Base-by-base conservation (phyloP, 2,329 filamentous ascomycete genomes). In the Pseudopithomyces maydicus region DNA sequence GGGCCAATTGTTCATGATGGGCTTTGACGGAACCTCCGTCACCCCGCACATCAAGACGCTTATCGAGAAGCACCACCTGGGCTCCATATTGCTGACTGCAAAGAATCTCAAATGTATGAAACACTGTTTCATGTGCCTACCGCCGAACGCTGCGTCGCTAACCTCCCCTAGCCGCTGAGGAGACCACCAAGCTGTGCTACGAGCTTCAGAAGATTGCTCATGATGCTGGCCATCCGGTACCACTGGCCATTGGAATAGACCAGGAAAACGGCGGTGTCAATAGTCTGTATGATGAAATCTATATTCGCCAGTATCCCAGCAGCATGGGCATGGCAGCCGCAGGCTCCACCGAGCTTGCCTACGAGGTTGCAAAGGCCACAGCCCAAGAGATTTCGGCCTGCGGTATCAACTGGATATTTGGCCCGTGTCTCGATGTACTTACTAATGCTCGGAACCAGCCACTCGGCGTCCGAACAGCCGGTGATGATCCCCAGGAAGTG, bases 241-340 rank as follows among this genome's bases (percentile, higher is more conserved):
- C 95, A 2, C 80, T 99, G 17, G 82, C 96, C 53, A 97, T 99
- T 67, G 93, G 90, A 38, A 81, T 98, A 36, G 95, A 98, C 72
- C 95, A 99, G 74, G 95, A 99, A 76, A 98, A 99, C 86, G 95
- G 95, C 62, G 93, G 94, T 2, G 94, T 97, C 74, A 98, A 97
- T 79, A 97, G 92, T 77, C 84, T 98, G 2, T 97, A 96, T 70
- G 94, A 98, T 74, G 92, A 97, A 67, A 91, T 95, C 70, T 95
- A 93, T 73, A 94, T 98, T 65, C 92, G 92, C 64, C 95, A 98
- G 74, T 99, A 97, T 66, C 95, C 95, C 8, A 97, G 93, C 70
- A 91, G 94, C 61, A 98, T 99, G 94, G 94, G 93, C 12, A 84
- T 97, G 58, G 92, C 94, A n/a, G 95, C 95, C 20, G 92, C 93